Evolutionary conservation across 805 yeast genomes (phyloP), one percentile per base, ranked within the genome.

Genomic region (Lipomyces spencermartinsiae): DNA sequence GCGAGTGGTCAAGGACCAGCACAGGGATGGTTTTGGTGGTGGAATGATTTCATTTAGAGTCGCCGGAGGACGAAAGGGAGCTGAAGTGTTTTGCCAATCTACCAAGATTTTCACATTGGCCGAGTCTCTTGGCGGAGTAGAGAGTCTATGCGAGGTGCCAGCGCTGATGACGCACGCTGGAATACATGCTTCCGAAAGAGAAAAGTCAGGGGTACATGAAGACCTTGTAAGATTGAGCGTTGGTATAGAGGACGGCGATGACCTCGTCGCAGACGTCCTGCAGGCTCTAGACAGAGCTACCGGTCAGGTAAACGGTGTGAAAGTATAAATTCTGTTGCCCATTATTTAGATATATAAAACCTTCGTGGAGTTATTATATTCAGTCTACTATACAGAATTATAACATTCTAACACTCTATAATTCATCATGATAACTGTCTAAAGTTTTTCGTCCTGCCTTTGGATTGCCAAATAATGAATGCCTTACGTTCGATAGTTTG

Each of bases 101-200:
- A 90, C 96, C 71, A 86, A 89, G 81, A 77, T 90, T 69, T 92
- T 92, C 84, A 88, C 95, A 25, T 83, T 92, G 76, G 97, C 97
- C 66, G 97, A 92, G 82, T 91, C 97, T 25, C 85, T 92, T 70
- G 97, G 97, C 73, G 97, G 97, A 74, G 88, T 92, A 71, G 97
- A 92, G 82, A 88, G 93, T 8, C 83, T 91, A 76, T 81, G 90
- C 72, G 97, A 92, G 80, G 93, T 92, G 60, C 97, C 97, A 55
- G 95, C 97, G 59, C 86, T 87, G 66, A 91, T 91, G 97, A 91
- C 97, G 74, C 97, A 91, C 76, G 95, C 94, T 65, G 97, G 97
- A 77, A 91, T 91, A 78, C 92, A 95, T 76, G 83, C 83, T 78
- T 91, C 83, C 63, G 88, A 86, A 75, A 87, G 97, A 81, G 94